Conservation (phyloP, 2,329 filamentous ascomycete genomes). For the Phialophora macrospora region DNA sequence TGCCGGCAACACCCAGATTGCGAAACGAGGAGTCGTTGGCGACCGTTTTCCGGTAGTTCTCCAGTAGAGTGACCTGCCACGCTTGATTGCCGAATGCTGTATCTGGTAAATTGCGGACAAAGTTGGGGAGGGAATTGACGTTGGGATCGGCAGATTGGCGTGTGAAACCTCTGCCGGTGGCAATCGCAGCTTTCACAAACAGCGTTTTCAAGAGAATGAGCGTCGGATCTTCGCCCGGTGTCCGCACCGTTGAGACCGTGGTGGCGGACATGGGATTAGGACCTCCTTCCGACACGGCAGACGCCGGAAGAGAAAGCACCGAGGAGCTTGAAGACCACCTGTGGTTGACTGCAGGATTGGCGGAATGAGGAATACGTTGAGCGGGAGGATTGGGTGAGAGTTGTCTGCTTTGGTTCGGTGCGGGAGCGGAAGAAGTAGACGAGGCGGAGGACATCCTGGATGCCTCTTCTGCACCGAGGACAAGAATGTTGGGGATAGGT, state of each 20-base stretch:
- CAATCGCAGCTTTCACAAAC: slow-evolving; percentile 75
- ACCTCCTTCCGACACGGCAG: slow-evolving; percentile 35
- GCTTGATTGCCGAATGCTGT: slow-evolving; percentile 77
- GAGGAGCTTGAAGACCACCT: slow-evolving; percentile 80
- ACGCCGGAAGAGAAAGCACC: slow-evolving; percentile 76
- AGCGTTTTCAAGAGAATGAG: slow-evolving; percentile 77
- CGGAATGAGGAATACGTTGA: slow-evolving; percentile 29
- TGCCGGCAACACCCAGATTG: slow-evolving; percentile 47
- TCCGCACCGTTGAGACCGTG: slow-evolving; percentile 52
- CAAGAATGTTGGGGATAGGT: slow-evolving; percentile 81
- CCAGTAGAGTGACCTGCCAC: slow-evolving; percentile 72
- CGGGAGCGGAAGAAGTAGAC: slow-evolving; percentile 25
- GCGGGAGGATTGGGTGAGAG: slow-evolving; percentile 24
- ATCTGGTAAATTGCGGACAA: slow-evolving; percentile 74
- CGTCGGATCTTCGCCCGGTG: slow-evolving; percentile 70
- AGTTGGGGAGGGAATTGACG: slow-evolving; percentile 77
- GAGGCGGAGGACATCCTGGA: slow-evolving; percentile 30
- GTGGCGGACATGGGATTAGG: slow-evolving; percentile 51
- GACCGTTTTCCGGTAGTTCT: slow-evolving; percentile 80
- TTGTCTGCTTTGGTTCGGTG: slow-evolving; percentile 24
- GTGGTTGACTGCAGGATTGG: slow-evolving; percentile 35
- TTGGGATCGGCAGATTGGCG: slow-evolving; percentile 30
- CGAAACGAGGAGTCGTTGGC: slow-evolving; percentile 72
- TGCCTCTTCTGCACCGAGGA: slow-evolving; percentile 72
- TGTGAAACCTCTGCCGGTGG: slow-evolving; percentile 34